Conservation (phyloP, 2,329 filamentous ascomycete genomes). For the Bisporella sp. region DNA sequence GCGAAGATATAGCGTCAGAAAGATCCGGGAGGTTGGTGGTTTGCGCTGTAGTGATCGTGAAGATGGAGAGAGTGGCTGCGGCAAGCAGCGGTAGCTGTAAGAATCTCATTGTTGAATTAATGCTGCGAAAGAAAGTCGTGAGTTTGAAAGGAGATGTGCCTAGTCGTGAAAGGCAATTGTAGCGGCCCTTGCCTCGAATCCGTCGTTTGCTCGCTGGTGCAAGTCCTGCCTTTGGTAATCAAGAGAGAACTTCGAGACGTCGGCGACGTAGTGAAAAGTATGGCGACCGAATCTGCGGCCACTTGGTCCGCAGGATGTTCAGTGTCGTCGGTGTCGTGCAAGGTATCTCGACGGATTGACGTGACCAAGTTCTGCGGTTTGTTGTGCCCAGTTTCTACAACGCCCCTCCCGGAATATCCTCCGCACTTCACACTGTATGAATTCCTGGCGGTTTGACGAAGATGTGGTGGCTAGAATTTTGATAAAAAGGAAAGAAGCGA, state of each 20-base stretch:
- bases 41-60: neutral
- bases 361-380: neutral
- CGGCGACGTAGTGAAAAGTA: too few relatives aligned
- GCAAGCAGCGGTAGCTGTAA: neutral
- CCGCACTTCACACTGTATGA: too few relatives aligned
- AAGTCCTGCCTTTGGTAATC: too few relatives aligned
- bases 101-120: conserved; percentile 1
- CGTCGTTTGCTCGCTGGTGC: too few relatives aligned
- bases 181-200: too few relatives aligned
- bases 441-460: too few relatives aligned
- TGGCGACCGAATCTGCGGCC: too few relatives aligned
- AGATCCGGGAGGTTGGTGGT: neutral
- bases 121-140: neutral
- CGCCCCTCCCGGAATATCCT: too few relatives aligned
- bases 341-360: neutral
- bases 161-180: too few relatives aligned
- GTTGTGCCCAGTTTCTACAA: neutral
- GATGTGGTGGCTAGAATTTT: too few relatives aligned
- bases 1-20: neutral
- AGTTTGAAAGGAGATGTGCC: neutral
- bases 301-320: neutral
- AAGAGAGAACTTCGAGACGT: too few relatives aligned
- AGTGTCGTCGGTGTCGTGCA: neutral
- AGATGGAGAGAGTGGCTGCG: neutral
- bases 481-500: too few relatives aligned